phyloP scores from a whole-genome alignment of 2,329 filamentous ascomycete species.

The Botryotinia narcissicola region DNA sequence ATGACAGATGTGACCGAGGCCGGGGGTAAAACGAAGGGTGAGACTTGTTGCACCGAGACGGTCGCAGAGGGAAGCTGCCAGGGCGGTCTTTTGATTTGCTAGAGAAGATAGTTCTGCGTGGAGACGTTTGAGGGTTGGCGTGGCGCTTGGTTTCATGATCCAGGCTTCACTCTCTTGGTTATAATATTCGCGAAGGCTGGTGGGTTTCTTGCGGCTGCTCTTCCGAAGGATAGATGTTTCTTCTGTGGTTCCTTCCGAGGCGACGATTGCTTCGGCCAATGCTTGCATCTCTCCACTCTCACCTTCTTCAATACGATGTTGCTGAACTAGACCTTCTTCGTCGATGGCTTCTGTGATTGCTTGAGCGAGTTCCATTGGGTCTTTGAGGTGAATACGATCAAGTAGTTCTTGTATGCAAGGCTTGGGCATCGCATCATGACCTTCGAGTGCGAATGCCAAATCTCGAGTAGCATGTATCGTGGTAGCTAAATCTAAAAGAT shows the following conservation, averaged over 20 bases:
- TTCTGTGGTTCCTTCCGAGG: conserved; percentile 59
- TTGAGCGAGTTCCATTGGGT: conserved; percentile 65
- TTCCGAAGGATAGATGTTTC: conserved; percentile 50
- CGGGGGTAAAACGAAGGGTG: conserved; percentile 81
- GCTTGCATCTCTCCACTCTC: conserved; percentile 68
- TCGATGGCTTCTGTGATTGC: conserved; percentile 80
- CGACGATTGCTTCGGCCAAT: conserved; percentile 69
- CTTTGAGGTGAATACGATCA: conserved; percentile 61
- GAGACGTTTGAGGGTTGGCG: conserved; percentile 59
- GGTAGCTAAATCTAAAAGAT: conserved; percentile 77
- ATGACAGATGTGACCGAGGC: conserved; percentile 86
- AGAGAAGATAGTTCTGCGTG: conserved; percentile 66
- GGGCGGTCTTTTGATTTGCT: conserved; percentile 54
- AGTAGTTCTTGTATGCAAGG: conserved; percentile 48
- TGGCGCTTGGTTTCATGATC: conserved; percentile 69
- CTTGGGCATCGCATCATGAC: conserved; percentile 27
- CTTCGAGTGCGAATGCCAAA: conserved; percentile 52
- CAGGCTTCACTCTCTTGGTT: conserved; percentile 59
- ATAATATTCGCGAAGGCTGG: conserved; percentile 56
- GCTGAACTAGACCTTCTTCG: conserved; percentile 81
- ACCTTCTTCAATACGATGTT: conserved; percentile 73
- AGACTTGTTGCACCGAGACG: conserved; percentile 63
- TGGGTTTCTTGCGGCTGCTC: conserved; percentile 43
- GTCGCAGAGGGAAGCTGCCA: conserved; percentile 61
- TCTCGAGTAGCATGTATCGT: conserved; percentile 74